Percentiles rank a stretch among this genome's conserved stretches.
phyloP scores from a whole-genome alignment of 148 eudicot species.

The Nepenthes mirabilis region DNA sequence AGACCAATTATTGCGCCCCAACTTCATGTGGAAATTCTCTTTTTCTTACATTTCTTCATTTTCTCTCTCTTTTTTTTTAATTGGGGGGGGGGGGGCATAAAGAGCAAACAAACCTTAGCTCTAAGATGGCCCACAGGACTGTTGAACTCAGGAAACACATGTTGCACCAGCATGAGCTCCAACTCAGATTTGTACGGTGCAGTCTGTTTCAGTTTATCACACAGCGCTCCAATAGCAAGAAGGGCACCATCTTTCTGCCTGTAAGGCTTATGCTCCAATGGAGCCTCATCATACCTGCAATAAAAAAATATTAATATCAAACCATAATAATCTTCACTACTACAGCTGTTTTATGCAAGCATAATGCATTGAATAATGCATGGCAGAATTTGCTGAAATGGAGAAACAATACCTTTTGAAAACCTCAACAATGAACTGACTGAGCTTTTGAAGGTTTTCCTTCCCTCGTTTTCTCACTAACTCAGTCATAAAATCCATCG shows the following conservation, averaged over 20 bases:
- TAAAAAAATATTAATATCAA: background rate
- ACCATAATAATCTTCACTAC: background rate
- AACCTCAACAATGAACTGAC: slow-evolving; percentile 77
- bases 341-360: too few relatives aligned
- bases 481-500: slow-evolving; percentile 98
- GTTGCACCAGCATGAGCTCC: slow-evolving; percentile 91
- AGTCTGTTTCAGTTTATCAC: slow-evolving; percentile 84
- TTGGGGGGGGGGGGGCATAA: background rate
- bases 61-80: background rate
- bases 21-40: too few relatives aligned
- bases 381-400: background rate
- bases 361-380: background rate
- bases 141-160: slow-evolving; percentile 89
- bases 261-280: slow-evolving; percentile 62
- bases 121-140: slow-evolving; percentile 93
- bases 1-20: too few relatives aligned
- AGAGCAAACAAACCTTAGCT: slow-evolving; percentile 62
- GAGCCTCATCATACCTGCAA: slow-evolving; percentile 62
- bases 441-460: slow-evolving; percentile 89
- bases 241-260: slow-evolving; percentile 97
- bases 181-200: slow-evolving; percentile 90
- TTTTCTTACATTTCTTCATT: background rate
- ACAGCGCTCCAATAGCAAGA: slow-evolving; percentile 92
- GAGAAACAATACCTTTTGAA: slow-evolving; percentile 52
- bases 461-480: slow-evolving; percentile 91